These are phyloP conservation scores for Bonia amplexicaulis DNA, from an alignment of 176 grass and related monocot genomes.

Conservation along the genomic window DNA sequence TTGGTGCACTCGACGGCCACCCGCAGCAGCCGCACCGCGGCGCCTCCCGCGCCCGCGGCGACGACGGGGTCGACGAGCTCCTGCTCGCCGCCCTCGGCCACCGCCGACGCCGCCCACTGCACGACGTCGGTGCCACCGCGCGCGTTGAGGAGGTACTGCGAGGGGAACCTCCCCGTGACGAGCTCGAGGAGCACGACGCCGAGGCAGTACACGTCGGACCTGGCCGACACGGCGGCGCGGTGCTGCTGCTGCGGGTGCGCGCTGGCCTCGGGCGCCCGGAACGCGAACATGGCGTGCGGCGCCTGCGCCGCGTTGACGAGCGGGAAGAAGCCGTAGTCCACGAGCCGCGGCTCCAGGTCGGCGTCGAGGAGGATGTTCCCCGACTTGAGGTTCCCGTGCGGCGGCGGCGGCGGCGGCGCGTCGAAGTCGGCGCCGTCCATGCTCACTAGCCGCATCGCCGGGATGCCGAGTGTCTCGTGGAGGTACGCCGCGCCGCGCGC, in stretches of 20 bases:
- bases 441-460: constrained; percentile 23
- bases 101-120: constrained; percentile 43
- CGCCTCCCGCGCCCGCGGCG: neutral
- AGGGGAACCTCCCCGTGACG: constrained; percentile 53
- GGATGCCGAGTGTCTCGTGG: constrained; percentile 39
- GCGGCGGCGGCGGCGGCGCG: constrained; percentile 39
- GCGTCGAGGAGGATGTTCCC: constrained; percentile 62
- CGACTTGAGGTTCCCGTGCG: constrained; percentile 78
- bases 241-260: constrained; percentile 5
- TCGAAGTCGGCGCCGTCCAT: constrained; percentile 49
- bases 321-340: constrained; percentile 55
- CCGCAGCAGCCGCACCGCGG: constrained; percentile 37
- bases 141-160: constrained; percentile 59
- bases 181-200: constrained; percentile 68
- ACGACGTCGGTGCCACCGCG: constrained; percentile 61
- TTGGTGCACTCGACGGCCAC: constrained; percentile 35
- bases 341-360: constrained; percentile 43
- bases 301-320: constrained; percentile 47
- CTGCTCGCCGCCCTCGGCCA: constrained; percentile 39
- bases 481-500: constrained; percentile 54
- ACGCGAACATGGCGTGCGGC: constrained; percentile 57
- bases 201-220: constrained; percentile 78
- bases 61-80: constrained; percentile 35
- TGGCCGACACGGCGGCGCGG: constrained; percentile 18
- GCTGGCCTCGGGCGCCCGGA: constrained; percentile 50